These are phyloP conservation scores for Babesia ovata DNA, from an alignment of 169 alveolate genomes.

Conservation along the genomic window DNA sequence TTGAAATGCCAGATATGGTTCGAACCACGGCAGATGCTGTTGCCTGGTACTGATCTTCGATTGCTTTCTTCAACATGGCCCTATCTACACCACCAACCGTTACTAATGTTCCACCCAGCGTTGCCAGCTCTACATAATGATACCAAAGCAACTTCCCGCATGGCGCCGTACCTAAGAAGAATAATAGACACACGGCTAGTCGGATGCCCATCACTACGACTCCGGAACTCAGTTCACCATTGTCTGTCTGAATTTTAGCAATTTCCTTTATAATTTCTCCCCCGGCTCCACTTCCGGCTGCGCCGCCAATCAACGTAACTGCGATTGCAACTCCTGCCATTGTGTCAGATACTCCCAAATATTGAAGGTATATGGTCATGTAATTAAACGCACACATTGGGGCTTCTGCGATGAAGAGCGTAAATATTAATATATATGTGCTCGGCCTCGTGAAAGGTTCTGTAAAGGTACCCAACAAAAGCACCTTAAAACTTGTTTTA, in stretches of 20 bases:
- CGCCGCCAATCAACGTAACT: conserved; percentile 83
- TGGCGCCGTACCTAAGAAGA: conserved; percentile 68
- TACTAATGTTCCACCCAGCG: conserved; percentile 86
- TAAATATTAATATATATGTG: background rate
- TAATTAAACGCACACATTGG: conserved; percentile 88
- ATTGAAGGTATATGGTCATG: conserved; percentile 87
- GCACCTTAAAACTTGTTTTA: too few species aligned
- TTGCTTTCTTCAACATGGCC: conserved; percentile 86
- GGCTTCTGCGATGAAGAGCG: conserved; percentile 80
- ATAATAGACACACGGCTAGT: conserved; percentile 70
- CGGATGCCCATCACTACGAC: conserved; percentile 72
- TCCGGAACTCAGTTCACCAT: conserved; percentile 87
- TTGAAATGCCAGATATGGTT: conserved; percentile 85
- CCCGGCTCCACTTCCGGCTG: conserved; percentile 87
- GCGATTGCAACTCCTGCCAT: conserved; percentile 86
- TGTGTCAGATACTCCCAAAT: conserved; percentile 83
- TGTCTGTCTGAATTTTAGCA: conserved; percentile 73
- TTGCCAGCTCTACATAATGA: conserved; percentile 68
- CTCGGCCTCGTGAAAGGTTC: background rate
- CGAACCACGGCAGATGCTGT: conserved; percentile 81
- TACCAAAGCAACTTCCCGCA: conserved; percentile 58
- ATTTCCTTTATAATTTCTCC: conserved; percentile 83
- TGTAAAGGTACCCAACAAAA: background rate
- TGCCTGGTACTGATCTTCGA: conserved; percentile 84
- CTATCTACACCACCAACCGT: conserved; percentile 89